Evolutionary conservation across 148 eudicot genomes (phyloP).

Genomic region (Diospyros kaki): DNA sequence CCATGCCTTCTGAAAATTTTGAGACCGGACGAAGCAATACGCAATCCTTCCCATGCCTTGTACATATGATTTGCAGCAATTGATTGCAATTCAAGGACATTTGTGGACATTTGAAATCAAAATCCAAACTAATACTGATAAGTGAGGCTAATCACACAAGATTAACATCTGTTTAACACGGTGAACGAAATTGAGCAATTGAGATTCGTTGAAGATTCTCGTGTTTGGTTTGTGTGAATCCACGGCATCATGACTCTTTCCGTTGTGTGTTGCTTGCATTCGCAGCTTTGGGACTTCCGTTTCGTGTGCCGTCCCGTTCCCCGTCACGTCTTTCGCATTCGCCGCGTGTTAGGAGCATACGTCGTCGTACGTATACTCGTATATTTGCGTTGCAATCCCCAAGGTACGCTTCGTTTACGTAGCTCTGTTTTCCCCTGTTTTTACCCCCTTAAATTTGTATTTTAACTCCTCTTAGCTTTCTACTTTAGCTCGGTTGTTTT

Average conservation of each 20-base stretch:
- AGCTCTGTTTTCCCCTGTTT: not conserved
- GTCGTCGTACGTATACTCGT: not conserved
- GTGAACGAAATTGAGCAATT: not conserved
- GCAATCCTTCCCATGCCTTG: not conserved
- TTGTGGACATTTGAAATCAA: slow-evolving; percentile 8
- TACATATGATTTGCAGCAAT: slow-evolving; percentile 19
- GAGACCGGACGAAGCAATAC: not conserved
- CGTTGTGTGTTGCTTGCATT: slow-evolving; percentile 7
- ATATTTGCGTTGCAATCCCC: not conserved
- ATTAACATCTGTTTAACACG: not conserved
- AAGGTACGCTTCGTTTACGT: slow-evolving; percentile 4
- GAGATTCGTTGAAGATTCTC: not conserved
- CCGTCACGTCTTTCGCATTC: no score
- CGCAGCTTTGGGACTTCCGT: not conserved
- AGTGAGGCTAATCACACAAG: not conserved
- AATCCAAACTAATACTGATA: not conserved
- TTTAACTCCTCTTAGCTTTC: no score
- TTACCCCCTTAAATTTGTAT: no score
- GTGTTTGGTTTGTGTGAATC: slow-evolving; percentile 18
- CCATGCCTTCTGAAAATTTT: not conserved
- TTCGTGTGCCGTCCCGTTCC: not conserved
- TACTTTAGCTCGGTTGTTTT: no score
- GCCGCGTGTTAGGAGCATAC: no score
- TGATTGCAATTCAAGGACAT: slow-evolving; percentile 18
- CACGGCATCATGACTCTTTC: not conserved